A percentile compares a stretch with the other conserved stretches of the same genome.
Evolutionary conservation across 2,329 filamentous ascomycete species (phyloP).

Genomic region (Pseudocercospora eumusae): DNA sequence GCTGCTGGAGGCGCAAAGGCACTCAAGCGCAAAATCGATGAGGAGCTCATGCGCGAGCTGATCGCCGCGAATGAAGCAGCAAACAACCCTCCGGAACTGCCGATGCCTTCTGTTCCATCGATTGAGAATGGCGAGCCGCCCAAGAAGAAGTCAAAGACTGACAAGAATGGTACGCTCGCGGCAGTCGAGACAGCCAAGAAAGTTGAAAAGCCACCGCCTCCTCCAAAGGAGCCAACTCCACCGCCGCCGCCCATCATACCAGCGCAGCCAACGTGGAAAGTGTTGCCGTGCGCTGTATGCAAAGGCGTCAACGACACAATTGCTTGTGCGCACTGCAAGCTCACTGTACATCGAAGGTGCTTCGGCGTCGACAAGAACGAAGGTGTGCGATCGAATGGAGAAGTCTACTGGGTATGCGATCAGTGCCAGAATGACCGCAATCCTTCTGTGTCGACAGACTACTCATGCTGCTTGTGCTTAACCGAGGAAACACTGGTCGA

Average conservation of each 20-base stretch:
- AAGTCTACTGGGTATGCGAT: slow-evolving; percentile 87
- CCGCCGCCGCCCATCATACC: slow-evolving; percentile 67
- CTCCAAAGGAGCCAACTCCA: slow-evolving; percentile 56
- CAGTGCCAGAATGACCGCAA: slow-evolving; percentile 94
- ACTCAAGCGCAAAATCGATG: slow-evolving; percentile 86
- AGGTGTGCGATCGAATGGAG: slow-evolving; percentile 53
- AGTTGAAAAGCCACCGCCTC: slow-evolving; percentile 46
- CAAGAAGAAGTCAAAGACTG: slow-evolving; percentile 62
- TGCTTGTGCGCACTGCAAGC: slow-evolving; percentile 82
- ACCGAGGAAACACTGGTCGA: slow-evolving; percentile 79
- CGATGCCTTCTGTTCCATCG: slow-evolving; percentile 26
- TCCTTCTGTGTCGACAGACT: slow-evolving; percentile 87
- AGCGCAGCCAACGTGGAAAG: slow-evolving; percentile 74
- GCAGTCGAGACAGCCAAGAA: slow-evolving; percentile 58
- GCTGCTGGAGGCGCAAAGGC: slow-evolving; percentile 77
- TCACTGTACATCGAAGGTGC: slow-evolving; percentile 88
- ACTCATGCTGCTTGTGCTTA: slow-evolving; percentile 90
- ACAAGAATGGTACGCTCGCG: slow-evolving; percentile 34
- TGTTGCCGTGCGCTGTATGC: slow-evolving; percentile 84
- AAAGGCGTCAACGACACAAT: slow-evolving; percentile 69
- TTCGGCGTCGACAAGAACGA: slow-evolving; percentile 75
- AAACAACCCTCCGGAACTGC: slow-evolving; percentile 30
- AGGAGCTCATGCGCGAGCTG: slow-evolving; percentile 82
- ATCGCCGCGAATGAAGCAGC: slow-evolving; percentile 61
- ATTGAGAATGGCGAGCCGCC: slow-evolving; percentile 50